Evolutionary conservation across 495 filamentous ascomycete species (phyloP).

Genomic region (Barbatosphaeria neglecta): DNA sequence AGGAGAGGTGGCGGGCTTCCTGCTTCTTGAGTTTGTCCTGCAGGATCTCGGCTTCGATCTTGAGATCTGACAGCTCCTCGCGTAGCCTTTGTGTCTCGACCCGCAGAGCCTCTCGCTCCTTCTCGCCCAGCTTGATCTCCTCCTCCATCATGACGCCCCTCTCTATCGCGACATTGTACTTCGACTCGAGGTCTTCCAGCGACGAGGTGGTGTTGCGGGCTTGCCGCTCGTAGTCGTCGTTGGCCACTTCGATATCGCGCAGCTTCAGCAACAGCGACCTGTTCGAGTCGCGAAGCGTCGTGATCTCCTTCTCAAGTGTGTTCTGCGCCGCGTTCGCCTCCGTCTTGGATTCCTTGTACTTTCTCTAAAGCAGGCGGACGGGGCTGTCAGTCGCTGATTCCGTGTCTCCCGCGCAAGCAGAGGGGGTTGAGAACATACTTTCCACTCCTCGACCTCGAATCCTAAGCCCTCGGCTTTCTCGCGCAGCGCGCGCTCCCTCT

Average conservation of each 20-base stretch:
- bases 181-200: slow-evolving; percentile 91
- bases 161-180: slow-evolving; percentile 91
- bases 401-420: not conserved
- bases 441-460: slow-evolving; percentile 96
- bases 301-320: slow-evolving; percentile 89
- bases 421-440: slow-evolving; percentile 45
- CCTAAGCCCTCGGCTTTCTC: slow-evolving; percentile 73
- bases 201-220: slow-evolving; percentile 88
- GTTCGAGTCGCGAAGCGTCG: slow-evolving; percentile 71
- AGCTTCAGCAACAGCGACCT: slow-evolving; percentile 69
- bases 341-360: slow-evolving; percentile 88
- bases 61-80: slow-evolving; percentile 84
- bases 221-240: slow-evolving; percentile 96
- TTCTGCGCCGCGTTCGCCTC: slow-evolving; percentile 77
- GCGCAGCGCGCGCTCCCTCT: slow-evolving; percentile 71
- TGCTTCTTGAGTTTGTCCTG: slow-evolving; percentile 76
- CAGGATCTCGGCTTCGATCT: slow-evolving; percentile 87
- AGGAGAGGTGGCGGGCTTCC: slow-evolving; percentile 38
- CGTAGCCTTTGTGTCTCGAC: slow-evolving; percentile 81
- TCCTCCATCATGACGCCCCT: slow-evolving; percentile 86
- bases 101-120: slow-evolving; percentile 75
- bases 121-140: slow-evolving; percentile 79
- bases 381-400: not conserved
- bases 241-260: slow-evolving; percentile 91
- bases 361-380: slow-evolving; percentile 54